Percentiles rank a stretch among this genome's conserved stretches.
Evolutionary conservation across 495 filamentous ascomycete genomes (phyloP).

Genomic region (Collariella sp.): DNA sequence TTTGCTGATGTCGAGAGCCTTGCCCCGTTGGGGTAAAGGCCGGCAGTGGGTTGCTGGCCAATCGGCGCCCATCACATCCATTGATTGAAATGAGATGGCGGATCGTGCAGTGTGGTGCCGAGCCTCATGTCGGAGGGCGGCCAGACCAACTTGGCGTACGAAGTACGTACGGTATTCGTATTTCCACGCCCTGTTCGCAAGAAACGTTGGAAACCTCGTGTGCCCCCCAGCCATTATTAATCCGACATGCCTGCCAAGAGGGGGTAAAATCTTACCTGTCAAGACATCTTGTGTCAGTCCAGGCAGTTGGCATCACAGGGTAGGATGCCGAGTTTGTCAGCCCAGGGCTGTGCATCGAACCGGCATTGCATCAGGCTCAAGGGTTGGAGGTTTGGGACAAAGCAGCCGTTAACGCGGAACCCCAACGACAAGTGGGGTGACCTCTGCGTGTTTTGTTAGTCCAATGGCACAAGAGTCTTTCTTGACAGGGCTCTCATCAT

Average conservation of each 20-base stretch:
- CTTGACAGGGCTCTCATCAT: slow-evolving; percentile 14
- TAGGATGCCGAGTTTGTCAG: not conserved
- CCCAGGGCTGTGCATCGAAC: not conserved
- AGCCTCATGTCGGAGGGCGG: not conserved
- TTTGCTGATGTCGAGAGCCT: not conserved
- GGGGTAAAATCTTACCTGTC: too few species aligned
- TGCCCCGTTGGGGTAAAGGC: slow-evolving; percentile 1
- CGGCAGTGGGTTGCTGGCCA: not conserved
- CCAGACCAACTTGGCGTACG: not conserved
- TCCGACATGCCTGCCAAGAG: too few species aligned
- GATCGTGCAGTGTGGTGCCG: slow-evolving; percentile 1
- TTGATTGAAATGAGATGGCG: slow-evolving; percentile 8
- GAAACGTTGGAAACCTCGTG: too few species aligned
- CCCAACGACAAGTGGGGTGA: not conserved
- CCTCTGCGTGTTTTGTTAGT: not conserved
- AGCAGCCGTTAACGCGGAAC: not conserved
- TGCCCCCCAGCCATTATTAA: too few species aligned
- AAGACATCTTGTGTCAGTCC: not conserved
- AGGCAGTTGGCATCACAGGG: not conserved
- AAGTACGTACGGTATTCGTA: not conserved
- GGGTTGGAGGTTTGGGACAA: too few species aligned
- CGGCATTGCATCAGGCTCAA: not conserved
- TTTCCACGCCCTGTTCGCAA: not conserved
- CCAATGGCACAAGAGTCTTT: slow-evolving; percentile 7
- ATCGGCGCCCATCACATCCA: not conserved